These are phyloP conservation scores for Zychaea mexicana DNA, from an alignment of 371 early-diverging fungal species.

Conservation along the genomic window DNA sequence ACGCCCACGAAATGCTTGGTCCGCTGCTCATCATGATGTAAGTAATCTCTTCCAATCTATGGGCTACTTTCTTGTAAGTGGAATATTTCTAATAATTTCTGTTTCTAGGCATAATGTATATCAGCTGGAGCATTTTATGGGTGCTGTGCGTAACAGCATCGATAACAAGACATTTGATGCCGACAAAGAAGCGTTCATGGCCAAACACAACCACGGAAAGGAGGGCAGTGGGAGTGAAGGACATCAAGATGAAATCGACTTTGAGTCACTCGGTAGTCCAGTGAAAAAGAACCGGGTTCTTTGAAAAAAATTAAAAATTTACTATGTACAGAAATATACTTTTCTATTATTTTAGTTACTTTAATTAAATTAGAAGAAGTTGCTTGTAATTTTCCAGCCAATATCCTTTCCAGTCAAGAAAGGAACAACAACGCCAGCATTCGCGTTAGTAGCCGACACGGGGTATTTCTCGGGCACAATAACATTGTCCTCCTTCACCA, in stretches of 20 bases:
- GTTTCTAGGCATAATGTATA: slow-evolving; percentile 68
- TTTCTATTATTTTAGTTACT: neutral
- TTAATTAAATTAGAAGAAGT: slow-evolving; percentile 36
- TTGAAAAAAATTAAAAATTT: slow-evolving; percentile 23
- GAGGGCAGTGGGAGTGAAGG: slow-evolving; percentile 31
- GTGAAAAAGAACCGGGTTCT: slow-evolving; percentile 43
- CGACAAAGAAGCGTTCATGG: slow-evolving; percentile 47
- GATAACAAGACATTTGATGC: slow-evolving; percentile 53
- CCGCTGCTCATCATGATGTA: slow-evolving; percentile 75
- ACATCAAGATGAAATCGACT: slow-evolving; percentile 45
- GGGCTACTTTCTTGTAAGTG: neutral
- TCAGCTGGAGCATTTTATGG: slow-evolving; percentile 66
- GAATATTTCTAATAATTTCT: neutral
- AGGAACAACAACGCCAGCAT: slow-evolving; percentile 79
- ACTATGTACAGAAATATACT: slow-evolving; percentile 17
- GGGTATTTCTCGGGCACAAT: slow-evolving; percentile 60
- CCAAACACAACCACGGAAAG: slow-evolving; percentile 36
- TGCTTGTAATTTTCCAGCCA: slow-evolving; percentile 66
- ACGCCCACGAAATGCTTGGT: slow-evolving; percentile 81
- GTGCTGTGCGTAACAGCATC: slow-evolving; percentile 60
- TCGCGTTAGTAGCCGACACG: slow-evolving; percentile 50
- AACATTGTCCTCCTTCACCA: slow-evolving; percentile 53
- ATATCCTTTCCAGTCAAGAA: slow-evolving; percentile 81
- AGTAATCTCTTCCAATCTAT: neutral
- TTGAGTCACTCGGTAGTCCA: slow-evolving; percentile 39